phyloP scores from a whole-genome alignment of 2,329 filamentous ascomycete species.

The Penicillium nordicum region DNA sequence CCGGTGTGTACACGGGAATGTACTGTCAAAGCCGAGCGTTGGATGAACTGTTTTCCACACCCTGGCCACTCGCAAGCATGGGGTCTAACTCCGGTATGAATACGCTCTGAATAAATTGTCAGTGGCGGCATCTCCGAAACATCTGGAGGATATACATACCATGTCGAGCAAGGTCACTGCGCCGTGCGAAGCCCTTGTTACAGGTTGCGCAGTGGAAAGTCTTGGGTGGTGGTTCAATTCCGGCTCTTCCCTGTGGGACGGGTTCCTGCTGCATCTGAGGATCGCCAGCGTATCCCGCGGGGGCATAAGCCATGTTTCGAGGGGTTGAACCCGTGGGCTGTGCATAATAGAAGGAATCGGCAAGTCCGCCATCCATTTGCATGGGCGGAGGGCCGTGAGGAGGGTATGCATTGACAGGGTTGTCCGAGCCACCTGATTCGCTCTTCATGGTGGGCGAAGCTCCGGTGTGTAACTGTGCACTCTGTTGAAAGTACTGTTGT shows the following conservation, averaged over 20 bases:
- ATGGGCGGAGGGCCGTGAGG: conserved; percentile 53
- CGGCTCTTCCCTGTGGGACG: conserved; percentile 43
- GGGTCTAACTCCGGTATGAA: conserved; percentile 85
- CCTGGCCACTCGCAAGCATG: conserved; percentile 87
- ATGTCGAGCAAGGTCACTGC: conserved; percentile 91
- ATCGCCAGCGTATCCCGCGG: conserved; percentile 44
- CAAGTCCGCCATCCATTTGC: conserved; percentile 42
- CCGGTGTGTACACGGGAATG: conserved; percentile 94
- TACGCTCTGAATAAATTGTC: conserved; percentile 65
- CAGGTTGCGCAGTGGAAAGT: conserved; percentile 88
- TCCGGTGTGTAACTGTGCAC: conserved; percentile 36
- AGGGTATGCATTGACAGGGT: conserved; percentile 56
- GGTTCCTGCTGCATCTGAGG: conserved; percentile 46
- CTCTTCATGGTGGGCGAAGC: conserved; percentile 56
- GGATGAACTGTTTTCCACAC: conserved; percentile 96
- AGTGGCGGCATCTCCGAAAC: neutral
- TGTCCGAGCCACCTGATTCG: conserved; percentile 57
- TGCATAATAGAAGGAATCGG: conserved; percentile 25
- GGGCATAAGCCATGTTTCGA: conserved; percentile 55
- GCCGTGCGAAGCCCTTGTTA: conserved; percentile 83
- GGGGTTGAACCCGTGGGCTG: conserved; percentile 47
- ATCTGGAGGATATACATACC: conserved; percentile 56
- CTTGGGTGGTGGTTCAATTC: conserved; percentile 56
- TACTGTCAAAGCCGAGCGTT: conserved; percentile 90
- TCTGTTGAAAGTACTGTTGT: conserved; percentile 44